Evolutionary conservation across 805 yeast species (phyloP).

Genomic region (Kurtzmaniella fragi): DNA sequence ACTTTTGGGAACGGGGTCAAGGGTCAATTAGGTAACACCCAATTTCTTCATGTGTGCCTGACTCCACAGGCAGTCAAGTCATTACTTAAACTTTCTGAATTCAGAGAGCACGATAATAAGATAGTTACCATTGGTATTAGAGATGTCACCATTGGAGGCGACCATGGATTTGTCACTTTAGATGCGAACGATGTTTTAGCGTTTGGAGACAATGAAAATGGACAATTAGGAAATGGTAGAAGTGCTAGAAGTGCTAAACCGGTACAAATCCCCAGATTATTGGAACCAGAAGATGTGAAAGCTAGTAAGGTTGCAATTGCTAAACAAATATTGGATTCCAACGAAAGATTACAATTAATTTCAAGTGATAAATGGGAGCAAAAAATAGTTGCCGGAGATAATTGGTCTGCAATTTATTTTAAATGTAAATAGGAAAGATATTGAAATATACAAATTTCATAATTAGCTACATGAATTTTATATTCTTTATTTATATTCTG

Average conservation of each 20-base stretch:
- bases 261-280: constrained; percentile 44
- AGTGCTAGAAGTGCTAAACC: constrained; percentile 56
- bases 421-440: constrained; percentile 15
- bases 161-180: constrained; percentile 60
- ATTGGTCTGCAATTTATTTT: constrained; percentile 61
- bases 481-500: neutral
- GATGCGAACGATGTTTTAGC: constrained; percentile 52
- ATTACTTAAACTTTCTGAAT: constrained; percentile 47
- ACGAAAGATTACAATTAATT: constrained; percentile 45
- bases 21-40: constrained; percentile 83
- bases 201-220: constrained; percentile 83
- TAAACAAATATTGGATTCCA: constrained; percentile 27
- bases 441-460: no score
- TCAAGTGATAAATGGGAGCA: constrained; percentile 40
- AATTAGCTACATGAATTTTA: no score
- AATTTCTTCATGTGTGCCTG: constrained; percentile 67
- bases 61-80: constrained; percentile 57
- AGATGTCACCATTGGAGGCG: constrained; percentile 55
- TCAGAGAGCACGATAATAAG: constrained; percentile 39
- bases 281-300: constrained; percentile 47
- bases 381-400: constrained; percentile 57
- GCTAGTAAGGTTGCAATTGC: constrained; percentile 16
- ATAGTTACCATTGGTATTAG: constrained; percentile 45
- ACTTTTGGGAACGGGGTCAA: constrained; percentile 80
- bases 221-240: constrained; percentile 85